phyloP scores from a whole-genome alignment of 257 asterid species.

The Scutellaria barbata region DNA sequence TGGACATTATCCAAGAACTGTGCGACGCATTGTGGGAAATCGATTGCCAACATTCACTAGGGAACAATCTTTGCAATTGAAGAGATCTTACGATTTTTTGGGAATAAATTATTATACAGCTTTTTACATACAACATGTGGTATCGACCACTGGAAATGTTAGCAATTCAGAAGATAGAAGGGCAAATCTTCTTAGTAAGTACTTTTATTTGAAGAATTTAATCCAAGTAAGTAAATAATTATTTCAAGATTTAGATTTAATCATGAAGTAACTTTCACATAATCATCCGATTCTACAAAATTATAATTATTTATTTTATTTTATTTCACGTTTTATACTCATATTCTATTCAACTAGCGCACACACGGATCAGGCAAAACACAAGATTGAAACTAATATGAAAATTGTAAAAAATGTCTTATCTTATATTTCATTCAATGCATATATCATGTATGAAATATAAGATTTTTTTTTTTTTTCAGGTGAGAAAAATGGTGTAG shows the following conservation, averaged over 20 bases:
- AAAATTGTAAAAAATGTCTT: background rate
- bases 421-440: background rate
- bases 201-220: too few relatives aligned
- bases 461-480: background rate
- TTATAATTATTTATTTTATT: too few relatives aligned
- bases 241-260: too few relatives aligned
- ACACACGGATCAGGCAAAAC: background rate
- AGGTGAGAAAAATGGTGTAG: background rate
- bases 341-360: too few relatives aligned
- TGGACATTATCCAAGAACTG: slow-evolving; percentile 57
- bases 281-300: too few relatives aligned
- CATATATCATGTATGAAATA: too few relatives aligned
- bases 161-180: too few relatives aligned
- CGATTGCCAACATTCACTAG: slow-evolving; percentile 50
- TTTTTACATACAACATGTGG: background rate
- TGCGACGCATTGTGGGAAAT: slow-evolving; percentile 41
- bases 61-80: slow-evolving; percentile 35
- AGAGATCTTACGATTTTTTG: slow-evolving; percentile 54
- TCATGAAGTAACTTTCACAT: too few relatives aligned
- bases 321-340: too few relatives aligned
- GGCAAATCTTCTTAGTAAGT: too few relatives aligned
- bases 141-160: too few relatives aligned
- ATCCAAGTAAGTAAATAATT: too few relatives aligned
- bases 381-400: background rate
- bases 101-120: slow-evolving; percentile 62